Evolutionary conservation across 192 early-diverging fungal species (phyloP).

Genomic region (Phycomyces nitens): DNA sequence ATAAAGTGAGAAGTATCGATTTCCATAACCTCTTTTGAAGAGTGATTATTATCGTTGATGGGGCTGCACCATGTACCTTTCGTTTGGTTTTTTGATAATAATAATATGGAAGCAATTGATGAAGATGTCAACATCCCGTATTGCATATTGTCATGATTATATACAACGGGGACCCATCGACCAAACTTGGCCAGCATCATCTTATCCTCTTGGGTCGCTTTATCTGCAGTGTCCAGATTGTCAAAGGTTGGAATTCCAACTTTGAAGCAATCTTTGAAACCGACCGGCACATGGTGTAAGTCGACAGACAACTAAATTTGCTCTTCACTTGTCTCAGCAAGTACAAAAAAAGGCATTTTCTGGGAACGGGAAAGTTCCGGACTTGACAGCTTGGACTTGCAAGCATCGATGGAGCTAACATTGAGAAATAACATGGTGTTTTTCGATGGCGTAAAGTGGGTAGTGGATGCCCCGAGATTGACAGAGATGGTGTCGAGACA

Average conservation of each 20-base stretch:
- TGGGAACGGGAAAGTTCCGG: too few species aligned
- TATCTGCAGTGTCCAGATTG: conserved; percentile 13
- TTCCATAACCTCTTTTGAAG: conserved; percentile 7
- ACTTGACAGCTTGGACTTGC: too few species aligned
- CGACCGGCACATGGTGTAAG: too few species aligned
- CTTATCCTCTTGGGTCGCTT: conserved; percentile 17
- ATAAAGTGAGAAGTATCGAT: conserved; percentile 2
- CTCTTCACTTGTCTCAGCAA: too few species aligned
- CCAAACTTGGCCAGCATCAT: conserved; percentile 11
- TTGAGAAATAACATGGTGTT: conserved; percentile 2
- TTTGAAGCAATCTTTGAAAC: too few species aligned
- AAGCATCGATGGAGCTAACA: conserved; percentile 10
- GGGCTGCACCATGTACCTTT: conserved; percentile 4
- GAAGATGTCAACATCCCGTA: conserved; percentile 9
- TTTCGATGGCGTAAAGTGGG: too few species aligned
- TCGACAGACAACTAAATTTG: too few species aligned
- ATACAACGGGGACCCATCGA: conserved; percentile 13
- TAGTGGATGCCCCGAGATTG: too few species aligned
- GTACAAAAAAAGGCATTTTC: too few species aligned
- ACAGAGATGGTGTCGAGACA: conserved; percentile 3
- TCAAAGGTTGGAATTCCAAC: conserved; percentile 11
- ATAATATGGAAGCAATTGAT: conserved; percentile 11
- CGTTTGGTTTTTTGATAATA: conserved; percentile 10
- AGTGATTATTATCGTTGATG: background rate
- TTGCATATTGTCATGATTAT: conserved; percentile 9